phyloP scores from a whole-genome alignment of 192 early-diverging fungal genomes.

The Linnemannia schmuckeri region DNA sequence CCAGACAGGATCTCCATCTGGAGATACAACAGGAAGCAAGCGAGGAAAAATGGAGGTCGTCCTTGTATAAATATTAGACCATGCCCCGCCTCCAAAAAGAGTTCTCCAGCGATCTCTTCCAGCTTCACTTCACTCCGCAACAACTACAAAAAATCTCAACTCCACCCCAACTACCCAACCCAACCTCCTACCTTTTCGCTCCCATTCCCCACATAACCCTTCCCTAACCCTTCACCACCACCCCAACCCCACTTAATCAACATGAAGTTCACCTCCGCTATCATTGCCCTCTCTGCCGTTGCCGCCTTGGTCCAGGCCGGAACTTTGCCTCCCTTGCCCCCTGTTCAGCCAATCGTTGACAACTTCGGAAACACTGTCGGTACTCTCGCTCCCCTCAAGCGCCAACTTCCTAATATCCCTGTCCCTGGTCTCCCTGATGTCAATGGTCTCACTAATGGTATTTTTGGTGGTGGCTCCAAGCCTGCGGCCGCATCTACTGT shows the following conservation, averaged over 20 bases:
- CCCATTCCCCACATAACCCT: background rate
- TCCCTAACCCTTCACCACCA: background rate
- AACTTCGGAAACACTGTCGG: too few relatives aligned
- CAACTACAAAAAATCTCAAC: background rate
- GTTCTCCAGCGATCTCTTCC: background rate
- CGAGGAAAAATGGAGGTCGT: background rate
- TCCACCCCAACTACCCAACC: background rate
- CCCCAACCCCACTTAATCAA: background rate
- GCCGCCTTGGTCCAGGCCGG: slow-evolving; percentile 9
- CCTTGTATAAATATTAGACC: background rate
- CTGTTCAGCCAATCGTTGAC: too few relatives aligned
- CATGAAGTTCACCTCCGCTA: slow-evolving; percentile 33
- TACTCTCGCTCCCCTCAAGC: too few relatives aligned
- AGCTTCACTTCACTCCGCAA: background rate
- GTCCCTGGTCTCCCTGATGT: too few relatives aligned
- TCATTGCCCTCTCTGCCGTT: slow-evolving; percentile 32
- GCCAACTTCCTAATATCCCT: too few relatives aligned
- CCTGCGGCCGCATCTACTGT: too few relatives aligned
- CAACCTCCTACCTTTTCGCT: background rate
- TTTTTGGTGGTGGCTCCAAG: background rate
- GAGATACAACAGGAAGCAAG: background rate
- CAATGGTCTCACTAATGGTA: too few relatives aligned
- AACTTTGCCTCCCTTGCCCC: background rate
- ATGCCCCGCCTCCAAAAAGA: background rate
- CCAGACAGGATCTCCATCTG: background rate